Base-by-base conservation (phyloP, 768 basidiomycete species). In the Asterophora lycoperdoides region DNA sequence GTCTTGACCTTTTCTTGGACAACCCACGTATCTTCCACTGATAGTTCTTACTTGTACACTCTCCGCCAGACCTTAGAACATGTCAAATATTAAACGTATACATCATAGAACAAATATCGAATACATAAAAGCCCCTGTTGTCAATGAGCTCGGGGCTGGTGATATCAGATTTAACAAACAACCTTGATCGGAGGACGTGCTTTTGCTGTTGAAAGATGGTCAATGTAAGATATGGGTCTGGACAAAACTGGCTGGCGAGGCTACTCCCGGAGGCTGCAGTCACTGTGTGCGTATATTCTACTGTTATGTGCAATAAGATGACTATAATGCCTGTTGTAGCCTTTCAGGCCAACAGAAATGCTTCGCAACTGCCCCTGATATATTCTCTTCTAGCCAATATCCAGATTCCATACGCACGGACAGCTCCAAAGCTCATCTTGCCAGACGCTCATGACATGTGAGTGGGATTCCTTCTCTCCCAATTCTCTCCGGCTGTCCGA, bases 311-410 rank as follows among this genome's bases (percentile, higher is more conserved):
- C 23, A 44, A 30, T 36, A 42, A 26, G 45, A 30, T 34, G 44
- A 44, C 56, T 48, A 57, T 60, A 8, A 63, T 43, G 8, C 13
- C 48, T 41, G 35, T 46, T 35, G 26, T 46, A 85, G 83, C 77
- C 30, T 77, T 83, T 50, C 71, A 74, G 41, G 65, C 72, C 8
- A 78, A 77, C 55, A 75, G 72, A 14, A 69, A 71, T 8, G 64
- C 73, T 1, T 63, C 72, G 7, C 77, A 80, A 0, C 67, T 90
- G 32, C 79, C 84, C 1, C 86, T 89, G 9, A 77, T 93, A 55
- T 86, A 88, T 60, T 79, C 86, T n/a, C 72, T 97, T 38, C 75
- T 93, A 10, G 93, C 93, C 3, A 93, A 92, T 67, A 79, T 95
- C 41, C 81, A 87, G 49, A 77, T 97, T 49, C 81, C 86, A 2